A percentile compares a stretch with the other conserved stretches of the same genome.
These are phyloP conservation scores for Hirsutella thompsonii DNA, from an alignment of 2,329 filamentous ascomycete species.

Conservation along the genomic window DNA sequence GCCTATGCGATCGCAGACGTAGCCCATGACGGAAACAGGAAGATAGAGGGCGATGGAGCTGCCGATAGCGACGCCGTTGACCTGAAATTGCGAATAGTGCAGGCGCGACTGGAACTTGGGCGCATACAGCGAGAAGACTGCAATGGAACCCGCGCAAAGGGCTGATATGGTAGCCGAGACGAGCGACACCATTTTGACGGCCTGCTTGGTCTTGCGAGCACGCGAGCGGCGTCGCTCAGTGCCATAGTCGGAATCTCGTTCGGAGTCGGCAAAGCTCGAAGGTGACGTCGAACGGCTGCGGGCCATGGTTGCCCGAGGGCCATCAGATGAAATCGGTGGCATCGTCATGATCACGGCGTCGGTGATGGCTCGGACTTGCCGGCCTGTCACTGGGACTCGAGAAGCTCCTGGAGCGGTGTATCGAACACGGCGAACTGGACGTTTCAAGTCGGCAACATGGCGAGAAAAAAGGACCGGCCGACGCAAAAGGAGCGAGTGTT, in stretches of 20 bases:
- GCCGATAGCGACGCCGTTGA: slow-evolving; percentile 80
- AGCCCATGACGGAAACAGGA: slow-evolving; percentile 80
- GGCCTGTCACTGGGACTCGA: too few species aligned
- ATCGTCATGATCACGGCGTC: not conserved
- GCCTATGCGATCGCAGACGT: slow-evolving; percentile 79
- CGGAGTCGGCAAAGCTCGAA: slow-evolving; percentile 8
- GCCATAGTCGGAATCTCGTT: slow-evolving; percentile 4
- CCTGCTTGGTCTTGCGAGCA: slow-evolving; percentile 11
- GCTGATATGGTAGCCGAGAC: slow-evolving; percentile 39
- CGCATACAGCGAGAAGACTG: slow-evolving; percentile 87
- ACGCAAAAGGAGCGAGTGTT: too few species aligned
- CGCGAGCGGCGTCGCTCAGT: slow-evolving; percentile 9
- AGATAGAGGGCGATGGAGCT: slow-evolving; percentile 85
- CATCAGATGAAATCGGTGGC: not conserved
- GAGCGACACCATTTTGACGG: slow-evolving; percentile 36
- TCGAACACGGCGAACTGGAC: too few species aligned
- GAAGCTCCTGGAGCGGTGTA: too few species aligned
- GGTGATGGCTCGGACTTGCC: too few species aligned
- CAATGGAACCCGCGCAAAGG: slow-evolving; percentile 81
- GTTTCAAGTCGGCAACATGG: too few species aligned
- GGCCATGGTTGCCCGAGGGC: not conserved
- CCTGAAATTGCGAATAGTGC: slow-evolving; percentile 80
- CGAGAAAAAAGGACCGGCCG: too few species aligned
- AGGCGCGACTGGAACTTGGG: slow-evolving; percentile 78
- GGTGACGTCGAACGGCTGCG: not conserved